phyloP scores from a whole-genome alignment of 192 early-diverging fungal genomes.

The Oehlia diaphana region DNA sequence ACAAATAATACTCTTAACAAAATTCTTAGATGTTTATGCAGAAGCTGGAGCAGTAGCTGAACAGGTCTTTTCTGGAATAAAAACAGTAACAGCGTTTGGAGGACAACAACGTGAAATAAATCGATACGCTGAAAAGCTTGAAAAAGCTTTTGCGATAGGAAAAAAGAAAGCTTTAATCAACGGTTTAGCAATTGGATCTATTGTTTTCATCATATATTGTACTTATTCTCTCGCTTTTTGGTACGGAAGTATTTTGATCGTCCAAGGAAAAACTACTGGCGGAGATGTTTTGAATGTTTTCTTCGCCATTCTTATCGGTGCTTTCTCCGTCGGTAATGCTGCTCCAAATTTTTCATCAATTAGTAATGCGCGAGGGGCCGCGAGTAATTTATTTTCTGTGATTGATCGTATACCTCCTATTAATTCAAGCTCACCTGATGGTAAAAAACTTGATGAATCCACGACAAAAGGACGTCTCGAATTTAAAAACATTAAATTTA shows the following conservation, averaged over 20 bases:
- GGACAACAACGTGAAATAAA: conserved; percentile 68
- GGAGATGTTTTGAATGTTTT: conserved; percentile 77
- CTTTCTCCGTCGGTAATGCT: conserved; percentile 55
- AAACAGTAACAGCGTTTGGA: conserved; percentile 89
- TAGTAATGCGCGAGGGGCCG: conserved; percentile 78
- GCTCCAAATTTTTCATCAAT: conserved; percentile 69
- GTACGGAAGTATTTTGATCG: conserved; percentile 73
- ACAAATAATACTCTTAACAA: too few species aligned
- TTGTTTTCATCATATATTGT: conserved; percentile 70
- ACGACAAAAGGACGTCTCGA: conserved; percentile 68
- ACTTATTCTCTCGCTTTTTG: conserved; percentile 82
- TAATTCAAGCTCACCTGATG: conserved; percentile 54
- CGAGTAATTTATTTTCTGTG: conserved; percentile 72
- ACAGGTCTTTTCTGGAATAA: conserved; percentile 80
- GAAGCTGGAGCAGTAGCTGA: conserved; percentile 87
- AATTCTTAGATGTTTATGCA: conserved; percentile 62
- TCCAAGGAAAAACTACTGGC: conserved; percentile 47
- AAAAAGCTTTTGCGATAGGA: conserved; percentile 63
- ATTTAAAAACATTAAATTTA: conserved; percentile 75
- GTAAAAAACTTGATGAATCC: conserved; percentile 45
- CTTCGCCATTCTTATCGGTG: conserved; percentile 62
- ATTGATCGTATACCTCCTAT: conserved; percentile 84
- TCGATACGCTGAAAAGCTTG: conserved; percentile 64
- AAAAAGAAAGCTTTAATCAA: conserved; percentile 58
- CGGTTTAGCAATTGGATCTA: conserved; percentile 53